Evolutionary conservation across 2,329 filamentous ascomycete genomes (phyloP), one percentile per base, ranked within the genome.

Genomic region (Aspergillus eucalypticola): DNA sequence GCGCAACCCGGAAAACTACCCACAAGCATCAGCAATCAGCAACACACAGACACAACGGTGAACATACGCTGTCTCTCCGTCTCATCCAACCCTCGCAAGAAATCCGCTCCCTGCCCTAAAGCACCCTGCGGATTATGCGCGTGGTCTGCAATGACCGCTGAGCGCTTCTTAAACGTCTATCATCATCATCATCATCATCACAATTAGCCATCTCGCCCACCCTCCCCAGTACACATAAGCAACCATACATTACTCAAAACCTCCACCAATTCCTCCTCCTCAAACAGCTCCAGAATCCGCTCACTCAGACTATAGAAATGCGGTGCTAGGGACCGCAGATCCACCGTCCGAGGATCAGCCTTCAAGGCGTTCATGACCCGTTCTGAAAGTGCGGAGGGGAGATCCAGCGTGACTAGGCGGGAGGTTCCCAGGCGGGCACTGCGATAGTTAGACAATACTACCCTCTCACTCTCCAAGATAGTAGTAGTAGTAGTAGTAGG

Each of bases 281-380:
- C 93, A 63, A 96, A 96, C 0, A 99, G 78, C 60, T 97, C 93
- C 62, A 98, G 81, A 76, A 97, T 92, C 54, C 91, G 86, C 48
- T 91, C 89, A 3, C 90, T 92, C 3, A 98, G 84, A 23, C 86
- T 88, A 78, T 96, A 98, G 69, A 96, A 96, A 75, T 96, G 90
- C 38, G 89, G 88, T 62, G 90, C 91, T 74, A 95, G 86, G 58
- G 91, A 88, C 53, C 94, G 87, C 44, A 99, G 76, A 58, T 96
- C 88, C 1, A 99, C 91, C 10, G 90, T 89, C 57, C 90, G 88
- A 0, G 95, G 89, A 72, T 97, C 92, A 32, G 95, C 95, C 72
- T 94, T 95, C 39, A 99, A 81, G 0, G 95, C 95, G 67, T 96
- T 92, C 71, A 96, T 81, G 44, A 98, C 93, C 49, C 90, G 87